Base-by-base conservation (phyloP, 108 stramenopile genomes). In the Cyclotella kingstonii region DNA sequence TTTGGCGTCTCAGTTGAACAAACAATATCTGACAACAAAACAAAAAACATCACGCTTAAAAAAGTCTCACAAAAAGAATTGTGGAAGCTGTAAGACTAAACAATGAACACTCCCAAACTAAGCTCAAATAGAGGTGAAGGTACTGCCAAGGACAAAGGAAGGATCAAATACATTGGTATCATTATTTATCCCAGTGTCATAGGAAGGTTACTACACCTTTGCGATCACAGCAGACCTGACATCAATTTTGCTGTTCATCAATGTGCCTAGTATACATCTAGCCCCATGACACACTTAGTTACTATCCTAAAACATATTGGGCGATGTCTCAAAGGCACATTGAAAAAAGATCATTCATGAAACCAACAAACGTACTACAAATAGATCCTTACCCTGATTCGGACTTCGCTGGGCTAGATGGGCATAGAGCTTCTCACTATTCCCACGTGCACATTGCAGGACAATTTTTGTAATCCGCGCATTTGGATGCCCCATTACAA, bases 171-270 rank as follows among this genome's bases (percentile, higher is more conserved):
- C 14, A 28, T 56, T 7, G 75, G 41, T 45, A 8, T 11, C 33
- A 25, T 55, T 22, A 55, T 11, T 15, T 54, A 54, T 60, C 18
- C 59, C 1, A 63, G 66, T 4, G 40, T 80, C 17, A 42, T 78
- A n/a, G 81, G 81, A 43, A 70, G 69, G 73, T 39, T 82, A 33
- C 19, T 77, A 43, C 79, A 82, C 36, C 61, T 82, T n/a, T 5
- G 2, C 66, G 60, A 30, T 1, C 70, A 81, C 39, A 60, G 63
- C 26, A 3, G 80, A 2, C 65, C 66, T n/a, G 75, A 81, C 60
- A 57, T 77, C 11, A 21, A 60, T 5, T 77, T 57, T 45, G 76
- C 80, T 4, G 49, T 77, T 2, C 26, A 44, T 48, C 70, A 72
- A 35, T 58, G 45, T 11, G 65, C 67, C 26, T 5, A 26, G 12